Base-by-base conservation (phyloP, 2,329 filamentous ascomycete species). In the Monilinia polystroma region DNA sequence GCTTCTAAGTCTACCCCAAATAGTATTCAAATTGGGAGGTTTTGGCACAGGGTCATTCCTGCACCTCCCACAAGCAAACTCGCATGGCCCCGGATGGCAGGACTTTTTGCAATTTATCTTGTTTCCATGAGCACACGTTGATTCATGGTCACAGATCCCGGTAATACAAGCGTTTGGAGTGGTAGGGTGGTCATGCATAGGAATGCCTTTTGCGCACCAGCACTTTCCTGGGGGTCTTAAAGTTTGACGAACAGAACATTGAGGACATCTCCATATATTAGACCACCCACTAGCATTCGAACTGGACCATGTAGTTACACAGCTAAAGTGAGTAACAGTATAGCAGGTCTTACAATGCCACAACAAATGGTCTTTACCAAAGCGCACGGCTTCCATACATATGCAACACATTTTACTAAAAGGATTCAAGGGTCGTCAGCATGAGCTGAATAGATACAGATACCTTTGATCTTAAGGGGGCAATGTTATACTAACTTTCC, bases 61-160 rank as follows among this genome's bases (percentile, higher is more conserved):
- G 67, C 32, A 45, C 7, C 12, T 64, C 18, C 52, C n/a, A 43
- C 71, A 73, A 1, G 23, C 43, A 26, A 58, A 43, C 18, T 58
- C 56, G 41, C 72, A 73, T 23, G 66, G 67, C 20, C 72, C 72
- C 0, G 71, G 71, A 54, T 73, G 72, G n/a, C 72, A 73, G 4
- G 12, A 12, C 38, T 67, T 62, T 16, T 0, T 4, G 49, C 72
- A 73, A 4, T 45, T 20, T 4, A 41, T 49, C 6, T 26, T 7
- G 12, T 51, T 53, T 4, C 65, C 66, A 38, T 72, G 71, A 20
- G 52, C 18, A 35, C 71, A 72, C 14, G 8, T 29, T 4, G 53
- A 58, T 4, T 12, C 41, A 12, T 51, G 64, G 11, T 49, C 43
- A n/a, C 71, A 72, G 18, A 62, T 14, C 16, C 64, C 32, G 5